Evolutionary conservation across 192 early-diverging fungal species (phyloP).

Genomic region (Linnemannia zychae): DNA sequence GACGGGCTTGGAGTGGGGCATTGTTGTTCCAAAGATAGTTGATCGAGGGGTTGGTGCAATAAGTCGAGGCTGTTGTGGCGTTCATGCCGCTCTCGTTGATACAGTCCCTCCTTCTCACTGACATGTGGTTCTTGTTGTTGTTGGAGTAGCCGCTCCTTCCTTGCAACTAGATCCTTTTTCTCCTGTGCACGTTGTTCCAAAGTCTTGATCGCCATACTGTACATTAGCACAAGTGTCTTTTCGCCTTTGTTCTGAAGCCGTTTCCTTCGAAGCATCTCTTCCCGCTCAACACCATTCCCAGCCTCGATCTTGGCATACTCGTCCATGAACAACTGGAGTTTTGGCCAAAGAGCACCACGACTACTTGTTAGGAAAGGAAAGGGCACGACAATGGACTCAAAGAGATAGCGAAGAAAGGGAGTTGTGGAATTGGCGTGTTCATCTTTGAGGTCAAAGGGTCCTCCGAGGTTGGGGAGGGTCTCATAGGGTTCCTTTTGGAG

Average conservation of each 20-base stretch:
- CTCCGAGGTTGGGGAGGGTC: slow-evolving; percentile 15
- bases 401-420: slow-evolving; percentile 59
- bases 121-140: neutral
- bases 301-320: slow-evolving; percentile 58
- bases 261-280: slow-evolving; percentile 28
- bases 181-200: slow-evolving; percentile 17
- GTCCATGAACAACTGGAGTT: slow-evolving; percentile 56
- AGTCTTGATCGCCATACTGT: slow-evolving; percentile 34
- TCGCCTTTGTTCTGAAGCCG: slow-evolving; percentile 26
- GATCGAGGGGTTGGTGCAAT: slow-evolving; percentile 49
- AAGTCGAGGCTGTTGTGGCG: neutral
- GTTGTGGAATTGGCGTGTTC: slow-evolving; percentile 22
- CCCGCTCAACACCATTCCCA: slow-evolving; percentile 30
- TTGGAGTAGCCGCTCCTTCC: neutral
- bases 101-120: neutral
- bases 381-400: slow-evolving; percentile 47
- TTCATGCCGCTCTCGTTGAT: slow-evolving; percentile 36
- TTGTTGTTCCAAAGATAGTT: slow-evolving; percentile 15
- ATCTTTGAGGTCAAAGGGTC: slow-evolving; percentile 19
- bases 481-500: slow-evolving; percentile 26
- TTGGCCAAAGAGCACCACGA: slow-evolving; percentile 56
- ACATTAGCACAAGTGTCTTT: slow-evolving; percentile 15
- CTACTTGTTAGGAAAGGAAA: slow-evolving; percentile 62
- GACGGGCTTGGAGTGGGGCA: neutral
- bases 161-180: slow-evolving; percentile 1